A percentile compares a stretch with the other conserved stretches of the same genome.
phyloP scores from a whole-genome alignment of 2,329 filamentous ascomycete genomes.

The Penicillium palitans region DNA sequence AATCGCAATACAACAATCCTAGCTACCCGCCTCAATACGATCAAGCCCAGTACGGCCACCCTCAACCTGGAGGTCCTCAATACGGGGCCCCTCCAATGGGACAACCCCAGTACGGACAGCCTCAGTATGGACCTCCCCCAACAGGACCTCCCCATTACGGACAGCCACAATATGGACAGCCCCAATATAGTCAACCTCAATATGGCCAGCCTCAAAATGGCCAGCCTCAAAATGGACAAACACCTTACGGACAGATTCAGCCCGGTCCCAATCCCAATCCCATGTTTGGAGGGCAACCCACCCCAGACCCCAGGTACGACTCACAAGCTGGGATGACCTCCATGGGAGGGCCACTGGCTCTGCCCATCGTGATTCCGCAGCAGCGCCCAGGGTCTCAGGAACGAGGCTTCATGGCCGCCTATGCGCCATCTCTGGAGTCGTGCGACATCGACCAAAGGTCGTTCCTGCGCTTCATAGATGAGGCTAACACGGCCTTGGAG shows the following conservation, averaged over 20 bases:
- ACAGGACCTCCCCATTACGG: background rate
- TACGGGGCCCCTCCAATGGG: background rate
- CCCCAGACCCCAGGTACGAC: background rate
- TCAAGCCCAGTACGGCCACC: background rate
- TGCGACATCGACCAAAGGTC: conserved; percentile 4
- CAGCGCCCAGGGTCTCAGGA: conserved; percentile 6
- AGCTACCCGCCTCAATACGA: background rate
- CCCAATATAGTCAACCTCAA: background rate
- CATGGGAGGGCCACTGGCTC: background rate
- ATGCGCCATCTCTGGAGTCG: conserved; percentile 2
- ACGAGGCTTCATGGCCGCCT: conserved; percentile 9
- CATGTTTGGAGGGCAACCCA: background rate
- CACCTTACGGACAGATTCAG: background rate
- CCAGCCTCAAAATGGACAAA: background rate
- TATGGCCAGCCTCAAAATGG: background rate
- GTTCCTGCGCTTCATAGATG: conserved; percentile 32
- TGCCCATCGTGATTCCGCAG: conserved; percentile 6
- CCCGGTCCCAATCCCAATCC: background rate
- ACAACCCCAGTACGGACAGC: background rate
- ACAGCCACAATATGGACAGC: too few species aligned
- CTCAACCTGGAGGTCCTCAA: background rate
- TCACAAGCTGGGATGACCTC: background rate
- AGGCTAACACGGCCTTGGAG: conserved; percentile 37
- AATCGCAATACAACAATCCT: background rate
- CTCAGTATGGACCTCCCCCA: background rate